Evolutionary conservation across 805 yeast species (phyloP), one percentile per base, ranked within the genome.

Genomic region (Yamadazyma olivae): DNA sequence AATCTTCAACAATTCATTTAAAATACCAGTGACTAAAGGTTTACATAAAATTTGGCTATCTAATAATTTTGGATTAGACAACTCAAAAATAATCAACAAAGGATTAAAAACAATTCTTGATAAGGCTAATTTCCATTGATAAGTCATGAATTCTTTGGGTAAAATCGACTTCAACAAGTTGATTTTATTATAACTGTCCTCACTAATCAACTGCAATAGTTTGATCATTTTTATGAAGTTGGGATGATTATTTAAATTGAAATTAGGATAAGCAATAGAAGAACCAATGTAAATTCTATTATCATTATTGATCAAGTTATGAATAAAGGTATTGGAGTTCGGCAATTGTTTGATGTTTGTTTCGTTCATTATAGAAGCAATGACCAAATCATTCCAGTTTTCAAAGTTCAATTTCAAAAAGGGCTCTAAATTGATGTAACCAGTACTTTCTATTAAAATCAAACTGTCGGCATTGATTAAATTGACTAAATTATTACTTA

Each of bases 71-170:
- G 95, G 88, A 44, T 64, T 70, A 4, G 83, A 77, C 39, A 76
- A 74, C 58, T 88, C 96, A 50, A 90, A 79, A 8, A 86, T 51
- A 17, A 89, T 71, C 22, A 87, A 67, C 29, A 89, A 64, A 4
- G 95, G 88, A 56, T 83, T 85, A 53, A 89, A 77, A 16, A 89
- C 81, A 27, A 88, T 76, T 38, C 77, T 73, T 6, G 95, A 87
- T 36, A 88, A 70, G 1, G 95, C 90, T 38, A 85, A 70, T 54
- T 82, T 80, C 96, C 96, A 89, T 58, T 88, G 93, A 49, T 81
- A 81, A 9, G 81, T 75, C 57, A 77, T 64, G 49, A 77, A 83
- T 44, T 79, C 87, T 37, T 71, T 60, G 30, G 78, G 66, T 45
- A 71, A 65, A 39, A 67, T 59, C 37, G 77, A 64, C 49, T 74